phyloP scores from a whole-genome alignment of 2,329 filamentous ascomycete genomes.

The Colletotrichum truncatum region DNA sequence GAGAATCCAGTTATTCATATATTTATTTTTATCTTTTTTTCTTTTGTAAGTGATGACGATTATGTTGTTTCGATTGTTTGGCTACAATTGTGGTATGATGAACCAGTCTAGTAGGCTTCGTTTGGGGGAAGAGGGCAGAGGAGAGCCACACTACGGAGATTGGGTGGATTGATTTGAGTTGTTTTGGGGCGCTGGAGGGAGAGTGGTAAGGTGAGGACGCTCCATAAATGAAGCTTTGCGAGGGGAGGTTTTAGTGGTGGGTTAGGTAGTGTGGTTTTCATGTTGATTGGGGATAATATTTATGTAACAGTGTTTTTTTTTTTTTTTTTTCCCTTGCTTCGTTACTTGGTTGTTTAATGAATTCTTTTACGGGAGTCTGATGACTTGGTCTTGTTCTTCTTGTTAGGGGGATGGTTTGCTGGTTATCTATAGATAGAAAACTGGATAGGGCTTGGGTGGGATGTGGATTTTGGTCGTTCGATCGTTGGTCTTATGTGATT shows the following conservation, averaged over 20 bases:
- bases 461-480: background rate
- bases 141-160: no score
- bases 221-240: background rate
- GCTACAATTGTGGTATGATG: no score
- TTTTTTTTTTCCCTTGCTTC: background rate
- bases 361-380: no score
- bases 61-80: no score
- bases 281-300: background rate
- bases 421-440: background rate
- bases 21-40: no score
- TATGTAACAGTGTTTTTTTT: background rate
- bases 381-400: background rate
- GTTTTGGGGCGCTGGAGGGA: background rate
- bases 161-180: no score
- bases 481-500: background rate
- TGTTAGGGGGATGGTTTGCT: background rate
- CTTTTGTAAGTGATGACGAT: no score
- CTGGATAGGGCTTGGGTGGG: no score
- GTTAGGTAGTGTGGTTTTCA: background rate
- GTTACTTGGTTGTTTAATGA: no score
- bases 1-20: no score
- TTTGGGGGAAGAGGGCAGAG: no score
- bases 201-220: background rate
- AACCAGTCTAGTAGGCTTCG: no score
- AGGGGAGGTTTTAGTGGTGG: background rate